Base-by-base conservation (phyloP, 257 asterid genomes). In the Nicotiana tabacum region DNA sequence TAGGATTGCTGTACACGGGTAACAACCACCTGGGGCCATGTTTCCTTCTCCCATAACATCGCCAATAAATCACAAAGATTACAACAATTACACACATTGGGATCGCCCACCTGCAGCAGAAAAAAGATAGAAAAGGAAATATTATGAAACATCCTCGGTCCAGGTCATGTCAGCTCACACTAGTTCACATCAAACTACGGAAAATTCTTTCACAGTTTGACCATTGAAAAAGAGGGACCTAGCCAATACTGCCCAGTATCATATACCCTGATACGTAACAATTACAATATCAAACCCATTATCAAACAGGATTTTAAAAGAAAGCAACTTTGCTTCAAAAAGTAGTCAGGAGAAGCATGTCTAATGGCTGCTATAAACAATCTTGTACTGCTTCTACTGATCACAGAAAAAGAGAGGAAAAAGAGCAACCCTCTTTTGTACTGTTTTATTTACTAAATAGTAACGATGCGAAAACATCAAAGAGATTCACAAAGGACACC, bases 81-180 rank as follows among this genome's bases (percentile, higher is more conserved):
- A 85, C 91, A 6, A 85, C 94, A 57, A 93, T 67, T 35, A 86
- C 87, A 24, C 85, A 85, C 12, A 96, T 84, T 7, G 95, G 99
- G 82, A 94, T 92, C 1, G 97, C 98, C 99, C 99, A 96, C 89
- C 99, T 96, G 96, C 86, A 30, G 82, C 85, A 83, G 78, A 30
- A 51, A 84, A 35, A 79, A 24, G 61, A 72, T 24, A 4, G 79
- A 27, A 48, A 76, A 48, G 61, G 43, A 48, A 74, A 74, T 48
- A 48, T 46, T 48, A 24, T 48, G 13, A 48, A 48, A 27, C 24
- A 48, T 24, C 60, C 79, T 46, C 37, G 8, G 39, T 13, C 79
- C 79, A 21, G 32, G 79, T 13, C 79, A 74, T 27, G 62, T 48
- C 39, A 48, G 79, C 79, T 74, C 61, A 74, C 15, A 48, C 39